These are phyloP conservation scores for Xylaria sp. DNA, from an alignment of 2,329 filamentous ascomycete genomes.

Conservation along the genomic window DNA sequence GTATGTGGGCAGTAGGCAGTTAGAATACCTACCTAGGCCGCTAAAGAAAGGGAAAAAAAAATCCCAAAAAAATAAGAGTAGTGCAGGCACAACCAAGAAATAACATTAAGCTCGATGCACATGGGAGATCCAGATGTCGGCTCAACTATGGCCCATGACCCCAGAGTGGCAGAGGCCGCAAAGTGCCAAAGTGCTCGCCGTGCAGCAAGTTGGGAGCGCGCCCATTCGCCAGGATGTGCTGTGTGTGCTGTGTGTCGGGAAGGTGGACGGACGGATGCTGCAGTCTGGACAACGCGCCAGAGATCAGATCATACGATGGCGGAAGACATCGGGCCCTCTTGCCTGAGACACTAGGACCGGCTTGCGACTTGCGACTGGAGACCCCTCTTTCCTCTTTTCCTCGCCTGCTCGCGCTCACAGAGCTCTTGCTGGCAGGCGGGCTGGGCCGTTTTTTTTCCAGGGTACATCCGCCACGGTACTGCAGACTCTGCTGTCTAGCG, in stretches of 20 bases:
- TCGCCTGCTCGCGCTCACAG: neutral
- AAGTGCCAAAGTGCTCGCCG: neutral
- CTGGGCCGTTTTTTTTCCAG: constrained; percentile 16
- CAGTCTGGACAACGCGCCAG: constrained; percentile 30
- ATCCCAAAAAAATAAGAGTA: too few species aligned
- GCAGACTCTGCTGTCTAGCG: neutral
- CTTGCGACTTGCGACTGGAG: constrained; percentile 22
- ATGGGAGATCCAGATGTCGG: neutral
- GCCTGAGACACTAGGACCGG: constrained; percentile 34
- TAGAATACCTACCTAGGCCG: too few species aligned
- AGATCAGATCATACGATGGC: constrained; percentile 40
- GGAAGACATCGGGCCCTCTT: constrained; percentile 36
- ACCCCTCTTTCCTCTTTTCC: constrained; percentile 5
- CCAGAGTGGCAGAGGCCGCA: neutral
- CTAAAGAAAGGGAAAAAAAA: too few species aligned
- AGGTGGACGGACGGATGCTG: constrained; percentile 27
- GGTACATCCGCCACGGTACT: neutral
- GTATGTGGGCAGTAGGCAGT: too few species aligned
- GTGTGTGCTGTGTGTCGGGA: constrained; percentile 17
- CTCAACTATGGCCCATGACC: constrained; percentile 9
- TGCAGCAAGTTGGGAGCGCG: neutral
- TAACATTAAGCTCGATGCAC: neutral
- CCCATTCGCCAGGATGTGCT: constrained; percentile 1
- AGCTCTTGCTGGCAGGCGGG: too few species aligned
- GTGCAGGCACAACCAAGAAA: neutral